Evolutionary conservation across 2,329 filamentous ascomycete species (phyloP), one percentile per base, ranked within the genome.

Genomic region (Fusarium odoratissimum): DNA sequence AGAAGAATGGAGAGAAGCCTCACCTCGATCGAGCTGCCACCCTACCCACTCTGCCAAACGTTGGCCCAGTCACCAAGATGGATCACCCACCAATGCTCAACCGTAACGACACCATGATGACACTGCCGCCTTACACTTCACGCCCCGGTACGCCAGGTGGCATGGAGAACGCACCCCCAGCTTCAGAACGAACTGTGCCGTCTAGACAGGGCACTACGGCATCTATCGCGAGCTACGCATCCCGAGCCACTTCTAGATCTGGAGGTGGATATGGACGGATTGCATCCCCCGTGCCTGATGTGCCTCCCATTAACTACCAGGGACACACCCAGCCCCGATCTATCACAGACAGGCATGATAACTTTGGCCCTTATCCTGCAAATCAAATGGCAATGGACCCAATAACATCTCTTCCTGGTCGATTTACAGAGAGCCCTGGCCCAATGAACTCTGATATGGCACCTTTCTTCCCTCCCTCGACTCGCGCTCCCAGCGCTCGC

Each of bases 41-140:
- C 1, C 79, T 95, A 11, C 94, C 92, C 4, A 86, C 86, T 9
- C 75, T 93, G 12, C 84, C 87, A 58, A 76, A 80, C 55, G 66
- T 86, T 37, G 75, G 73, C 11, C 73, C 72, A 2, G 67, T 68
- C 38, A 82, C 82, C 35, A 81, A 73, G 55, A 86, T 90, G 71
- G 87, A 86, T 67, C 87, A 87, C 55, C 81, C 90, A 88, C 90
- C 90, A n/a, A 83, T 84, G 75, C 76, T 91, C 21, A 85, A 84
- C 61, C 86, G 90, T 67, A 88, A 85, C 67, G 89, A 91, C 38
- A 92, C 90, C 4, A 86, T 87, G 76, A 78, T 85, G 2, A 92
- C 91, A 0, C 82, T 93, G 11, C 91, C 91, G 1, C 79, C 85
- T 7, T 93, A 93, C 78, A 84, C 84, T 6, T 91, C 91, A 13